Evolutionary conservation across 352 stramenopile species (phyloP), one percentile per base, ranked within the genome.

Genomic region (Phytophthora capsici): DNA sequence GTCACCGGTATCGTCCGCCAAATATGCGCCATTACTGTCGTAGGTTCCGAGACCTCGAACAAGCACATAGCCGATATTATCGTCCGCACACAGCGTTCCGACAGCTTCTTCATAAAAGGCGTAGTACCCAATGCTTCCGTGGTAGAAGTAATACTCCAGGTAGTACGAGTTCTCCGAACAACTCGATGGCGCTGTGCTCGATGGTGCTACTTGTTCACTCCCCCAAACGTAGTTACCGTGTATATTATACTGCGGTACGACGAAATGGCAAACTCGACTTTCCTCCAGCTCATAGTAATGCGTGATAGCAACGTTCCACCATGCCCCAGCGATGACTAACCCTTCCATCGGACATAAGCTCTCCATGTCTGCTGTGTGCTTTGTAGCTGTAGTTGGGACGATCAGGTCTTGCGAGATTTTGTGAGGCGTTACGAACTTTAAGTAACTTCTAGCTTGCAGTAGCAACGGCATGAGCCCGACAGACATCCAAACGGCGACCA

Each of bases 61-160:
- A 7, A 44, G 46, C 22, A 76, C 68, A 44, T 76, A 76, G 3
- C 68, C 68, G 17, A 66, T 73, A 12, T 59, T 67, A 28, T 76
- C 68, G 5, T 66, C 58, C 0, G 52, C 37, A 40, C 68, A 76
- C 10, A 63, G 47, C 0, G 56, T 69, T 9, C 68, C 68, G 0
- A 61, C 30, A 1, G 63, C 69, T 62, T 77, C 69, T 54, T 73
- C 69, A 12, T 76, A 76, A 17, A 72, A 72, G 0, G 57, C 44
- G 22, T 72, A 72, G 37, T 72, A 68, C 1, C 63, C 63, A 17
- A 72, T 72, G n/a, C 63, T 72, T 0, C 63, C 63, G 34, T 72
- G 63, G 45, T 72, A 72, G 25, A 72, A 72, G 25, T 71, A 71
- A 38, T 77, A 71, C 16, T 77, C 57, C n/a, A 76, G 49, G 26